phyloP scores from a whole-genome alignment of 768 basidiomycete species.

The Phanerochaete sordida region DNA sequence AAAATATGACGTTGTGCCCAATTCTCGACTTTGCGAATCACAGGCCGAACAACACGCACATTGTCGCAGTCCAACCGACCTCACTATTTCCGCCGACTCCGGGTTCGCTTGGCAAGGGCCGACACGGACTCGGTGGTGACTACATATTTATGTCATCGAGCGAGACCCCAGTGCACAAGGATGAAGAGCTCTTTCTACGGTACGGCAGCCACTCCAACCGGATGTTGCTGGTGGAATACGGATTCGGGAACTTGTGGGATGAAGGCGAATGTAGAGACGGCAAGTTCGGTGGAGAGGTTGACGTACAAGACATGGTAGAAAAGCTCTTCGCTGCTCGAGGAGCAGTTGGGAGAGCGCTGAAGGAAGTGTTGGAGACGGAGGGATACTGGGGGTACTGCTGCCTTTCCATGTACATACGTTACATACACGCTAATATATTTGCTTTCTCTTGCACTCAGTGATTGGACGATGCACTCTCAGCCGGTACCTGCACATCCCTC shows the following conservation, averaged over 20 bases:
- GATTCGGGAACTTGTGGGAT: slow-evolving; percentile 57
- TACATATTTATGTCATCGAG: slow-evolving; percentile 51
- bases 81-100: slow-evolving; percentile 9
- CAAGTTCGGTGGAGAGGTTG: slow-evolving; percentile 49
- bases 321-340: slow-evolving; percentile 43
- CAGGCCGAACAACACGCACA: slow-evolving; percentile 35
- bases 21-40: slow-evolving; percentile 93
- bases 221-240: slow-evolving; percentile 85
- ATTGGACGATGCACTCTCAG: slow-evolving; percentile 72
- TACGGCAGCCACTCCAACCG: slow-evolving; percentile 82
- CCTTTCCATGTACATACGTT: background rate
- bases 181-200: slow-evolving; percentile 69
- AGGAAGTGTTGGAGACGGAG: slow-evolving; percentile 49
- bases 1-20: slow-evolving; percentile 87
- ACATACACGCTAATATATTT: slow-evolving; percentile 9
- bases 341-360: slow-evolving; percentile 43
- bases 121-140: slow-evolving; percentile 37
- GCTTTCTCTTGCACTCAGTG: slow-evolving; percentile 37
- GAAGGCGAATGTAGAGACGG: slow-evolving; percentile 23
- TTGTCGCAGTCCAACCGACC: slow-evolving; percentile 34
- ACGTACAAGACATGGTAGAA: slow-evolving; percentile 55
- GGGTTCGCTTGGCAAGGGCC: slow-evolving; percentile 28
- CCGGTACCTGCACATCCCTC: slow-evolving; percentile 71
- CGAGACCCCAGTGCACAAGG: slow-evolving; percentile 35
- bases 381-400: slow-evolving; percentile 79